Base-by-base conservation (phyloP, 306 rosid species). In the Crotalaria pallida region DNA sequence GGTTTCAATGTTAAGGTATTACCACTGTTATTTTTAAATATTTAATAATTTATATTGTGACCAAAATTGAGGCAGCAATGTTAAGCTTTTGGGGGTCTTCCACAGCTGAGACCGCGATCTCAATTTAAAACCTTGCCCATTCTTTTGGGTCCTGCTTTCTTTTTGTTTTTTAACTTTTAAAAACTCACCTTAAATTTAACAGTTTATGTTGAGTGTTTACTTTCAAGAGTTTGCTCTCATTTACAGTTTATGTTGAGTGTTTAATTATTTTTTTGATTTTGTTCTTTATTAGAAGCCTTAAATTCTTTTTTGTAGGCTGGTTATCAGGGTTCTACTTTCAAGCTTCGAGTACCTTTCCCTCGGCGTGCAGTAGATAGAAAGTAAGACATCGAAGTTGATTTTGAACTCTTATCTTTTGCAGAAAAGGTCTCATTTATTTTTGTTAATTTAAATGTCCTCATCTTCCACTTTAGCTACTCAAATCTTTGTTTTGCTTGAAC, bases 1-100 rank as follows among this genome's bases (percentile, higher is more conserved):
- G 98, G 98, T 78, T 87, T 94, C 85, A 81, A 85, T 77, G 92
- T 90, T 48, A 84, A 94, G 97, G 98, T 94, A 85, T n/a, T 52
- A 19, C 27, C 21, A 16, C 44, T 52, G 7, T 59, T 60, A 31
- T 23, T 38, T 40, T 22, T 52, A n/a, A n/a, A n/a, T n/a, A n/a
- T n/a, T n/a, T n/a, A n/a, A n/a, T n/a, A n/a, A n/a, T n/a, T n/a
- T n/a, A n/a, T n/a, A n/a, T n/a, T n/a, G n/a, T n/a, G n/a, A n/a
- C n/a, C n/a, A n/a, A n/a, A n/a, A n/a, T n/a, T n/a, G n/a, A n/a
- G n/a, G n/a, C n/a, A n/a, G n/a, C n/a, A n/a, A n/a, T n/a, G n/a
- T n/a, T n/a, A n/a, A n/a, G n/a, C n/a, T n/a, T n/a, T n/a, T n/a
- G n/a, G n/a, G n/a, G n/a, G n/a, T n/a, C n/a, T n/a, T n/a, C n/a